Base-by-base conservation (phyloP, 176 grass and related monocot species). In the maize (Zea mays) region DNA sequence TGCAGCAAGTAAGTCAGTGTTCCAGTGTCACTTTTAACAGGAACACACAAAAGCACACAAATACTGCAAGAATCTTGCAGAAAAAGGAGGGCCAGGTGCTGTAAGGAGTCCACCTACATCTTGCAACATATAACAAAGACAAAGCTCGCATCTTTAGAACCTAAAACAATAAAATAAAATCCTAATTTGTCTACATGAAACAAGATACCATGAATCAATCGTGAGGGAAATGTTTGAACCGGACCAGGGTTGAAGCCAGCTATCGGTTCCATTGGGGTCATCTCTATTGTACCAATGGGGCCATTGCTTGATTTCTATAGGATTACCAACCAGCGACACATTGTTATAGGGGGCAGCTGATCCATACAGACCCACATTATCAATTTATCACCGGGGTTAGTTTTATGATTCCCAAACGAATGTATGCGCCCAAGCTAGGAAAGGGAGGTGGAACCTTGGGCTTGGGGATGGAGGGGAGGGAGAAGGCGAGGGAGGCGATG, bases 401-500 rank as follows among this genome's bases (percentile, higher is more conserved):
- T 51, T 12, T 63, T 55, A 8, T 21, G 40, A 57, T 72, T 39
- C 47, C 4, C 35, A 34, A 77, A 52, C 38, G 4, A 79, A n/a
- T 42, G 56, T 21, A 9, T 47, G 1, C 13, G 1, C 11, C 45
- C 37, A 81, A 5, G 1, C 21, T 21, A 56, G 65, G 7, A 64
- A 58, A 17, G 21, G 65, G 15, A 60, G 2, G 38, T 6, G 47
- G 27, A 62, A 70, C 93, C 85, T 76, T 94, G 69, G 80, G 66
- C 74, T 92, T 97, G 47, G 94, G 88, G 71, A 97, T 55, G 67
- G 84, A 88, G 1, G 91, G 94, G 15, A 94, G 91, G 20, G 94
- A 97, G 84, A 97, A 97, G 33, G 83, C 74, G 21, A 97, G 82
- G 13, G 94, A 90, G 12, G 94, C 90, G 67, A 94, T 75, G 4